Base-by-base conservation (phyloP, 139 green algal genomes). In the Haematococcus sp. region DNA sequence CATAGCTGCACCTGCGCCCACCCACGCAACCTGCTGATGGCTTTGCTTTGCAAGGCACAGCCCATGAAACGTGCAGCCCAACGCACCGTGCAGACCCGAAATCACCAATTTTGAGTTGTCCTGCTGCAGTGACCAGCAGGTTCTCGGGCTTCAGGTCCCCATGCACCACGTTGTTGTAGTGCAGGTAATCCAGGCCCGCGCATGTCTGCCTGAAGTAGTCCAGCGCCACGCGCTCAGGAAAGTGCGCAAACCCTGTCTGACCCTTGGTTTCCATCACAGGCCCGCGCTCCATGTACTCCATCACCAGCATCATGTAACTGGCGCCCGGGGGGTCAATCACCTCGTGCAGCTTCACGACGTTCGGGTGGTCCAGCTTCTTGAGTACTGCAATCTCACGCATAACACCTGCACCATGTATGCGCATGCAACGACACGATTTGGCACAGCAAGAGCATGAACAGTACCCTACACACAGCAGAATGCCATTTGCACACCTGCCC, bases 131-230 rank as follows among this genome's bases (percentile, higher is more conserved):
- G 34, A 94, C 77, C 65, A 96, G 86, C 79, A 97, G 83, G 84
- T 97, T 97, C 73, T 97, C 92, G 0, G 92, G 91, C 81, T 97
- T 97, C 25, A 96, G 46, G 81, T 97, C 92, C 22, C 91, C 83
- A 74, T 95, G 92, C 51, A 93, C 87, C 63, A 96, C 79, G 55
- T 80, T 76, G 74, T 92, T 79, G 40, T 77, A 84, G 66, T 95
- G 90, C 75, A 95, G 84, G 72, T 94, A 93, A 46, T 91, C 88
- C 68, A 97, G 74, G 3, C 89, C 89, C 58, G 75, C 55, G 59
- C 81, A 81, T 23, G 74, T 75, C 74, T 86, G 80, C 16, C 85
- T 75, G 71, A 86, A 84, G 61, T 79, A 82, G 63, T 84, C 79
- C 22, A 68, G 35, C 1, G 80, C 80, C 1, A 25, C 30, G 1